Conservation (phyloP, 1,139 yeast species). For the Tardiomyces depauwii region DNA sequence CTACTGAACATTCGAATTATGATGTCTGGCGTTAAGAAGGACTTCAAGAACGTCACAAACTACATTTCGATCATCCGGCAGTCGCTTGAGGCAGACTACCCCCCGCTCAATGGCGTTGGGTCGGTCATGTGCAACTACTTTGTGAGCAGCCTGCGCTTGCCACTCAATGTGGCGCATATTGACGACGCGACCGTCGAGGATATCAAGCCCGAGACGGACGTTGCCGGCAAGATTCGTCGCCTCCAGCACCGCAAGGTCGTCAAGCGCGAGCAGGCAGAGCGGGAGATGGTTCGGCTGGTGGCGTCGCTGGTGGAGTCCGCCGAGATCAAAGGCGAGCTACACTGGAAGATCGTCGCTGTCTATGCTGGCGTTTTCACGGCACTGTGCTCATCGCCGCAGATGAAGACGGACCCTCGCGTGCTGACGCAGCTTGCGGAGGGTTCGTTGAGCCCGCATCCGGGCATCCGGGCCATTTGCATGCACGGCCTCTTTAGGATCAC, state of each 20-base stretch:
- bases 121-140: slow-evolving; percentile 31
- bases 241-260: slow-evolving; percentile 44
- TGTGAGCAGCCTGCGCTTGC: slow-evolving; percentile 28
- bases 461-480: slow-evolving; percentile 50
- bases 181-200: slow-evolving; percentile 22
- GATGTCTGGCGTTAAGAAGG: slow-evolving; percentile 43
- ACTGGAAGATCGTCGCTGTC: slow-evolving; percentile 61
- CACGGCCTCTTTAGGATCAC: slow-evolving; percentile 51
- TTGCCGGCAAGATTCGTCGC: slow-evolving; percentile 38
- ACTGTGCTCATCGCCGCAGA: slow-evolving; percentile 25
- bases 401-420: slow-evolving; percentile 34
- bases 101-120: slow-evolving; percentile 20
- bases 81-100: slow-evolving; percentile 51
- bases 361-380: slow-evolving; percentile 44
- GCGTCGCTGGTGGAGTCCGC: slow-evolving; percentile 6
- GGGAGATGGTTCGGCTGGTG: slow-evolving; percentile 9
- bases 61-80: slow-evolving; percentile 39
- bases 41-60: slow-evolving; percentile 40
- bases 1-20: slow-evolving; percentile 22
- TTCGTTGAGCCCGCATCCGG: slow-evolving; percentile 63
- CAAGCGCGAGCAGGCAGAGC: slow-evolving; percentile 13
- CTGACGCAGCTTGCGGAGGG: slow-evolving; percentile 40
- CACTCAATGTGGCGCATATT: slow-evolving; percentile 11
- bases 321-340: slow-evolving; percentile 24
- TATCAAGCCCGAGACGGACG: slow-evolving; percentile 55